A percentile compares a stretch with the other conserved stretches of the same genome.
These are phyloP conservation scores for Alternaria sp. DNA, from an alignment of 2,329 filamentous ascomycete species.

Conservation along the genomic window DNA sequence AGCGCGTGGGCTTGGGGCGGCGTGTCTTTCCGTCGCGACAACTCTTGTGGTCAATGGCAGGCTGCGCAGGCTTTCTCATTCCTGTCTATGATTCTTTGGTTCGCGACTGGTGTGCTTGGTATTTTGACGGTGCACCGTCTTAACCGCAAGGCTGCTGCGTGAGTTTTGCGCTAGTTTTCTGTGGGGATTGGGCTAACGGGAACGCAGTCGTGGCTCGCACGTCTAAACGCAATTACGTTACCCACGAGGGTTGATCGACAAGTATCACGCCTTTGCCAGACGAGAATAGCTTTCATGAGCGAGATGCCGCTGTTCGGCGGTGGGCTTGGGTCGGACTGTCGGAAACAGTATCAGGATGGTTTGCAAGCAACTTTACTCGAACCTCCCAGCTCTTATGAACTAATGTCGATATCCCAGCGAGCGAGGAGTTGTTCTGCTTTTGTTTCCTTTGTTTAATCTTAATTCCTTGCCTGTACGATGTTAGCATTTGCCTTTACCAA, in stretches of 20 bases:
- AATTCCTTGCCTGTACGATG: not conserved
- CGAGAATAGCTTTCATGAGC: not conserved
- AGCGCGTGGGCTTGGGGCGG: constrained; percentile 59
- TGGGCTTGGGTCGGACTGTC: not conserved
- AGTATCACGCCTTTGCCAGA: not conserved
- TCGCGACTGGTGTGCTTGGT: constrained; percentile 57
- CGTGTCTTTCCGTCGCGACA: constrained; percentile 49
- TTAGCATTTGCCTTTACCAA: not conserved
- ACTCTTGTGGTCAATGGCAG: constrained; percentile 72
- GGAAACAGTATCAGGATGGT: not conserved
- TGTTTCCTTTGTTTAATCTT: not conserved
- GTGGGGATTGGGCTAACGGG: not conserved
- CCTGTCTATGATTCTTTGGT: constrained; percentile 73
- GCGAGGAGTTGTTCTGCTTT: not conserved
- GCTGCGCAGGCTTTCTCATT: constrained; percentile 75
- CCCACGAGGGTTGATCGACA: not conserved
- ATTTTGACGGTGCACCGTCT: constrained; percentile 28
- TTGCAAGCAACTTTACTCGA: not conserved
- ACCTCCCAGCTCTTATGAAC: not conserved
- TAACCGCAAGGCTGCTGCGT: constrained; percentile 10
- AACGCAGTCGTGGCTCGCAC: not conserved
- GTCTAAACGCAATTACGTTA: not conserved
- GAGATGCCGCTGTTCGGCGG: not conserved
- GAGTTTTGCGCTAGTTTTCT: constrained; percentile 1
- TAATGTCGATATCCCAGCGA: not conserved